Evolutionary conservation across 2,329 filamentous ascomycete species (phyloP).

Genomic region (Graphilbum fragrans): DNA sequence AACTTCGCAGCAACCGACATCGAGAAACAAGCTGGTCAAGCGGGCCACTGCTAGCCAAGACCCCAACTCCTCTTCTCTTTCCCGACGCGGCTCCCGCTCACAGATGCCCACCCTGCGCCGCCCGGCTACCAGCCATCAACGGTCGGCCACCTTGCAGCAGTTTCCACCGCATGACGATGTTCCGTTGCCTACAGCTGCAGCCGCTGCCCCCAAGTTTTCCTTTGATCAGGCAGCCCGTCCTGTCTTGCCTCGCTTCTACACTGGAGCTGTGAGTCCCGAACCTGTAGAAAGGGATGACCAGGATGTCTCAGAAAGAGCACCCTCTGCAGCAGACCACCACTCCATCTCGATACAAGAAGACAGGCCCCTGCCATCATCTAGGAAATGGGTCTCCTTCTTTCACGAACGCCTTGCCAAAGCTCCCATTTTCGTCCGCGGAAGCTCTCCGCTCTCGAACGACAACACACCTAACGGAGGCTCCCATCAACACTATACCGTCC

Average conservation of each 20-base stretch:
- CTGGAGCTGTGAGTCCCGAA: conserved; percentile 8
- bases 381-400: conserved; percentile 45
- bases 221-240: conserved; percentile 17
- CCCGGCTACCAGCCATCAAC: conserved; percentile 69
- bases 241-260: conserved; percentile 8
- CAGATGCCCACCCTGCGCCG: conserved; percentile 56
- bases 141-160: conserved; percentile 58
- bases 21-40: conserved; percentile 70
- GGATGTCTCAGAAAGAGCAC: not conserved
- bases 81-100: conserved; percentile 40
- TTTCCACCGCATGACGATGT: conserved; percentile 13
- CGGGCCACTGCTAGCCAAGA: conserved; percentile 47
- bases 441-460: conserved; percentile 16
- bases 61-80: conserved; percentile 23
- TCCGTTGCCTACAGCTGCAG: conserved; percentile 6
- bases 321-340: not conserved
- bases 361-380: conserved; percentile 6
- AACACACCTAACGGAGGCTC: not conserved
- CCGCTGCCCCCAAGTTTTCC: conserved; percentile 16
- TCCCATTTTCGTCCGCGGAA: conserved; percentile 14
- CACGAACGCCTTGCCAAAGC: conserved; percentile 27
- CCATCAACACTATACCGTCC: not conserved
- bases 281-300: conserved; percentile 5
- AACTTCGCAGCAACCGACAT: conserved; percentile 27
- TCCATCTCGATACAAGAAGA: conserved; percentile 1